Conservation (phyloP, 345 rosid species). For the Citrus sp. region DNA sequence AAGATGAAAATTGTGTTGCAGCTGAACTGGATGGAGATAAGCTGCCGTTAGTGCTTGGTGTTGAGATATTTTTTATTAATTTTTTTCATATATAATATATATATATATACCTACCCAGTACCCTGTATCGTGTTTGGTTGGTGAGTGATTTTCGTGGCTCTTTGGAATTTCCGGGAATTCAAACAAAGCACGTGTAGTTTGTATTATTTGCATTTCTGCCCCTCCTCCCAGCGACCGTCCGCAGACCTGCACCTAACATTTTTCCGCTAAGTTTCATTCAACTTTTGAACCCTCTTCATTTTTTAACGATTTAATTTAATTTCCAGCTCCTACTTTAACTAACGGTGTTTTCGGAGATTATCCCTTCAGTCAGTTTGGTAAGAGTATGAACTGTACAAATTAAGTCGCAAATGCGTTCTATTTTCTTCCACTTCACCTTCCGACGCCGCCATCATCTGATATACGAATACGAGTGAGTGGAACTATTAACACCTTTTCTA, state of each 20-base stretch:
- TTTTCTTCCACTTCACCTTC: no score
- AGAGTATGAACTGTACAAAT: background rate
- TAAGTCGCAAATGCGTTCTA: no score
- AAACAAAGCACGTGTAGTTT: background rate
- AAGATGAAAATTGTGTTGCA: background rate
- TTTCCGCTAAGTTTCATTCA: background rate
- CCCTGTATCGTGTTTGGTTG: background rate
- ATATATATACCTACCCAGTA: no score
- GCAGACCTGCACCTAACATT: constrained; percentile 4
- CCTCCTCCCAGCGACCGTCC: background rate
- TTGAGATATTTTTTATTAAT: background rate
- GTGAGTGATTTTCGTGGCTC: background rate
- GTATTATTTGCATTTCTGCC: background rate
- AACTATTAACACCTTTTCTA: no score
- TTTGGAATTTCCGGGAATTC: background rate
- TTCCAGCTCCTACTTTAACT: background rate
- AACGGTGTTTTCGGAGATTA: constrained; percentile 1
- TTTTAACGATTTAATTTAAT: background rate
- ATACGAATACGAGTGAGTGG: no score
- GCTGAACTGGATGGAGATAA: constrained; percentile 3
- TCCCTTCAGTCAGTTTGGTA: background rate
- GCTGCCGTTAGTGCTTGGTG: background rate
- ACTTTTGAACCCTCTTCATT: background rate
- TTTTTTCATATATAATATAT: no score
- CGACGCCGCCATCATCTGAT: no score